Evolutionary conservation across 768 basidiomycete genomes (phyloP).

Genomic region (Mycena sanguinolenta): DNA sequence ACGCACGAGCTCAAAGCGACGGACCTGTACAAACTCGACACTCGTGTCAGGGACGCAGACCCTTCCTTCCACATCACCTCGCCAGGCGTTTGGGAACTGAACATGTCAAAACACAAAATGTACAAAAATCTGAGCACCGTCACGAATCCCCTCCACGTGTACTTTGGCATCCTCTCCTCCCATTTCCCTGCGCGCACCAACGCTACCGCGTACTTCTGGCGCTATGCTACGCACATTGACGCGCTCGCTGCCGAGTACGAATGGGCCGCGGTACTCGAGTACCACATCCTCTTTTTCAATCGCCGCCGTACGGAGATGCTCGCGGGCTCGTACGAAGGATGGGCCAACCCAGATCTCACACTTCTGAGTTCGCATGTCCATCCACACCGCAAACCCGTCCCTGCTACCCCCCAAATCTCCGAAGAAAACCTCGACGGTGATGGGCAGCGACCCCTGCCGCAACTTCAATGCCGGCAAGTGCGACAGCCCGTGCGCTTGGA

Average conservation of each 20-base stretch:
- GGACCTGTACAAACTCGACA: slow-evolving; percentile 38
- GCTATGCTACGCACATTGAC: slow-evolving; percentile 17
- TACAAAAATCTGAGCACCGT: slow-evolving; percentile 19
- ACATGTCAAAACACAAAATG: slow-evolving; percentile 7
- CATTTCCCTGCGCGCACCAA: background rate
- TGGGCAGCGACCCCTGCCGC: background rate
- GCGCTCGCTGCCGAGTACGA: slow-evolving; percentile 22
- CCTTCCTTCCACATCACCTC: background rate
- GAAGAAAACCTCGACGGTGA: background rate
- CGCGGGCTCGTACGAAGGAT: background rate
- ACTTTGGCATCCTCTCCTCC: slow-evolving; percentile 17
- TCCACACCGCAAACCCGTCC: background rate
- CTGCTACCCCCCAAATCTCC: background rate
- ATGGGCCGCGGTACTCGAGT: no score
- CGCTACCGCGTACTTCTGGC: background rate
- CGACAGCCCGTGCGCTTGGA: background rate
- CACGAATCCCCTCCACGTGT: slow-evolving; percentile 10
- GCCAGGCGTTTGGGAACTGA: slow-evolving; percentile 3
- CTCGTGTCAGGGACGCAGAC: slow-evolving; percentile 8
- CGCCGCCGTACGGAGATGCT: slow-evolving; percentile 16
- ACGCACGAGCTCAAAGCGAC: no score
- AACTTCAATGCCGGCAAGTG: slow-evolving; percentile 10
- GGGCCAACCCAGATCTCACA: slow-evolving; percentile 12
- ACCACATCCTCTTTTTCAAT: slow-evolving; percentile 21
- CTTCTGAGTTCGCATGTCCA: slow-evolving; percentile 6